Percentiles rank a stretch among this genome's conserved stretches.
These are phyloP conservation scores for Alisma plantagoaquatica DNA, from an alignment of 106 monocot genomes.

Conservation along the genomic window DNA sequence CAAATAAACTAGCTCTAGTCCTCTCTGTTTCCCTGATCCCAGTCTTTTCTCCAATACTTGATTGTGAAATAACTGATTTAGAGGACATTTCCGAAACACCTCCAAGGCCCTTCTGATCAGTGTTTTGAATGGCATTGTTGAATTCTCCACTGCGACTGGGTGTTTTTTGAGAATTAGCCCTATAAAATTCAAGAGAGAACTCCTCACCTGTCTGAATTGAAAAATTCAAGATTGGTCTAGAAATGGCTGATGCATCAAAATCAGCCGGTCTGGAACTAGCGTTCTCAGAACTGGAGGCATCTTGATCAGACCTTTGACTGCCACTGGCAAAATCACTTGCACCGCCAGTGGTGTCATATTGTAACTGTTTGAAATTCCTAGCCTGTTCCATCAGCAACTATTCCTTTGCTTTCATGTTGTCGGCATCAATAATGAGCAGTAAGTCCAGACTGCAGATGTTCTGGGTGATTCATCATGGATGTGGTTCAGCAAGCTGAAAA, in stretches of 20 bases:
- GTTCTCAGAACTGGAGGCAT: constrained; percentile 21
- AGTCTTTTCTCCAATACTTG: constrained; percentile 21
- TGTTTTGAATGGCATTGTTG: constrained; percentile 25
- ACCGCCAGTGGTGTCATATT: constrained; percentile 26
- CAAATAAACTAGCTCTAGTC: constrained; percentile 27
- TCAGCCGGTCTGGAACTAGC: constrained; percentile 25
- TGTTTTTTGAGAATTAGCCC: constrained; percentile 28
- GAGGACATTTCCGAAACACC: constrained; percentile 31
- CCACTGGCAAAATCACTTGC: constrained; percentile 27
- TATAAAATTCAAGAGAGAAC: constrained; percentile 71
- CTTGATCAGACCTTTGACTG: constrained; percentile 30
- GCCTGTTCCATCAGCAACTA: constrained; percentile 7
- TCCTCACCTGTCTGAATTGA: constrained; percentile 92
- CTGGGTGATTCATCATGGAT: no score
- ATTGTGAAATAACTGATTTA: constrained; percentile 27
- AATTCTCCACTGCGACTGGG: constrained; percentile 36
- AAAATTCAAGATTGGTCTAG: constrained; percentile 42
- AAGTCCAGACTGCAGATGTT: no score
- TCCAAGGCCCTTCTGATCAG: constrained; percentile 32
- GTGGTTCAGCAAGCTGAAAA: no score
- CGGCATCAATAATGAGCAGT: no score
- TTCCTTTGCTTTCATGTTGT: not conserved
- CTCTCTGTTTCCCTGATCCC: constrained; percentile 33
- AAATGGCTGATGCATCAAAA: constrained; percentile 15
- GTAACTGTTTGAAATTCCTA: constrained; percentile 7